These are phyloP conservation scores for Cryphonectria radicalis DNA, from an alignment of 2,329 filamentous ascomycete genomes.

Conservation along the genomic window DNA sequence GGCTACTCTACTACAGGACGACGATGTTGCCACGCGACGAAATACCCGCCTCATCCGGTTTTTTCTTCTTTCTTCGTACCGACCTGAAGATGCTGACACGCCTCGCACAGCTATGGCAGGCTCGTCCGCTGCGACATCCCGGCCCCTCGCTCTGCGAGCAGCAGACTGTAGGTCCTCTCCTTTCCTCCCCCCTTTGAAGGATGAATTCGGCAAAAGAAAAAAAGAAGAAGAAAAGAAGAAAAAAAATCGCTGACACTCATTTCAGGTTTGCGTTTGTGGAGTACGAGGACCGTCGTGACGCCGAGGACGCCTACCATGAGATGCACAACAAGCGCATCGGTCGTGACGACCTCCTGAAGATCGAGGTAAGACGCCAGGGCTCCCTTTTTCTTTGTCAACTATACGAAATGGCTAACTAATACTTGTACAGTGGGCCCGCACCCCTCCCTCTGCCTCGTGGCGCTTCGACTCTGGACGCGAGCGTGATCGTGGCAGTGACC, in stretches of 20 bases:
- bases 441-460: conserved; percentile 97
- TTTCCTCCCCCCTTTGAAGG: neutral
- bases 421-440: conserved; percentile 85
- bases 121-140: conserved; percentile 98
- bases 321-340: conserved; percentile 99
- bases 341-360: conserved; percentile 93
- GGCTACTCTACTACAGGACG: conserved; percentile 39
- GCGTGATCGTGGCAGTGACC: conserved; percentile 56
- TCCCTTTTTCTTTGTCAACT: neutral
- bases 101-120: conserved; percentile 78
- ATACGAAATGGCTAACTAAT: conserved; percentile 30
- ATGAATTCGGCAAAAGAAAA: neutral
- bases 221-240: neutral
- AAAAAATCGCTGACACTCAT: conserved; percentile 21
- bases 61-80: conserved; percentile 27
- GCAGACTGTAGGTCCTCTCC: conserved; percentile 79
- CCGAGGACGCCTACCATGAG: conserved; percentile 98
- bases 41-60: conserved; percentile 33
- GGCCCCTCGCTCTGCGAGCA: conserved; percentile 89
- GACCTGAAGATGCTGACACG: conserved; percentile 54
- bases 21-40: conserved; percentile 37
- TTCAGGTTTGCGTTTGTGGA: conserved; percentile 93
- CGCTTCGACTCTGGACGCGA: conserved; percentile 92
- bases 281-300: conserved; percentile 97
- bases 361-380: conserved; percentile 72